phyloP scores from a whole-genome alignment of 106 monocot genomes.

The Agapanthus africanus region DNA sequence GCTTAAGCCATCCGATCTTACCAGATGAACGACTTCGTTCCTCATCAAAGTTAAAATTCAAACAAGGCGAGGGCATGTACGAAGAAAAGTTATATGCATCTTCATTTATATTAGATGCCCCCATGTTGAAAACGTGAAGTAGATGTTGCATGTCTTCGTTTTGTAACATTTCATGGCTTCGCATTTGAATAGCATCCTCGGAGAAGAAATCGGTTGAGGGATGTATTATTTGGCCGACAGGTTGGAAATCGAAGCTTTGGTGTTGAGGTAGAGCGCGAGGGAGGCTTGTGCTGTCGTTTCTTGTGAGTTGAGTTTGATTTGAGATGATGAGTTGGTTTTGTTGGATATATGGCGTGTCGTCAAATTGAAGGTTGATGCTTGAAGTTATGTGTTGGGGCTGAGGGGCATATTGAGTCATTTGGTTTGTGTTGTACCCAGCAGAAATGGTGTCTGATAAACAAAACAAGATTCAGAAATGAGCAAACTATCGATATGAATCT shows the following conservation, averaged over 20 bases:
- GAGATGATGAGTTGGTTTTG: slow-evolving; percentile 18
- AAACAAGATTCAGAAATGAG: not conserved
- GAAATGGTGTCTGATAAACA: slow-evolving; percentile 1
- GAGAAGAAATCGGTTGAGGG: slow-evolving; percentile 24
- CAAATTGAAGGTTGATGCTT: slow-evolving; percentile 10
- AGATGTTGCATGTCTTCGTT: slow-evolving; percentile 62
- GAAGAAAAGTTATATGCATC: slow-evolving; percentile 22
- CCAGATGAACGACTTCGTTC: slow-evolving; percentile 35
- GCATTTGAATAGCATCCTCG: slow-evolving; percentile 47
- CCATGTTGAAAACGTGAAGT: slow-evolving; percentile 50
- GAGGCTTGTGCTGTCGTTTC: slow-evolving; percentile 23
- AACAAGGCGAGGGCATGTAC: slow-evolving; percentile 25
- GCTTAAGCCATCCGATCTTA: slow-evolving; percentile 66
- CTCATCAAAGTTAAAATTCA: slow-evolving; percentile 30
- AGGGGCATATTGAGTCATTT: slow-evolving; percentile 10
- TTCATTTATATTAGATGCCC: slow-evolving; percentile 28
- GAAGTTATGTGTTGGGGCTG: not conserved
- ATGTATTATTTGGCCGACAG: not conserved
- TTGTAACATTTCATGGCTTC: slow-evolving; percentile 47
- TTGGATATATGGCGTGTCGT: slow-evolving; percentile 18
- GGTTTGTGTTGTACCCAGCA: slow-evolving; percentile 14
- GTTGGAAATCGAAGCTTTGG: slow-evolving; percentile 10
- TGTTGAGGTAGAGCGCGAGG: slow-evolving; percentile 26
- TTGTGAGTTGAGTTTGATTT: slow-evolving; percentile 17
- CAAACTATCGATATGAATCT: not conserved